Conservation (phyloP, 495 filamentous ascomycete species). For the Cercophora sp. region DNA sequence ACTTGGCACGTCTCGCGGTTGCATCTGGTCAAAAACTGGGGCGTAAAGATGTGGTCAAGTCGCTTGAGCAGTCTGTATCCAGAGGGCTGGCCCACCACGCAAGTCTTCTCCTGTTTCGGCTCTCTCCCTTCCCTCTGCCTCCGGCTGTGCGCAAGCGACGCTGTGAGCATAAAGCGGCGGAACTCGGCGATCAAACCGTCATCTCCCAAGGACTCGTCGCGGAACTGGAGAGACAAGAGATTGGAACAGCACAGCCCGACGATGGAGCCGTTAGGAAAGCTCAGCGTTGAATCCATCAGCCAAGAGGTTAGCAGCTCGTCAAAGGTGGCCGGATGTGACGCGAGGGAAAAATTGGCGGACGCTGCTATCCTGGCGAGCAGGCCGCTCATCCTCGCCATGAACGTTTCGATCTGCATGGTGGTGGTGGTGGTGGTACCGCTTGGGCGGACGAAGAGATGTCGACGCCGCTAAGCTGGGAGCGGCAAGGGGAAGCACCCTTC, state of each 20-base stretch:
- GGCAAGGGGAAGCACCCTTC: constrained; percentile 26
- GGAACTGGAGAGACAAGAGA: constrained; percentile 25
- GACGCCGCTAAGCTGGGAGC: constrained; percentile 27
- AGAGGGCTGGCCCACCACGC: constrained; percentile 21
- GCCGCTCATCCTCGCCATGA: constrained; percentile 21
- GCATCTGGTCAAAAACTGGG: constrained; percentile 22
- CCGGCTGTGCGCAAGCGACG: constrained; percentile 23
- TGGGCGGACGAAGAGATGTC: constrained; percentile 24
- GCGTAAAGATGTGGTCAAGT: constrained; percentile 28
- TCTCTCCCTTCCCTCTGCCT: constrained; percentile 8
- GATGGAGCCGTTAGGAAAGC: constrained; percentile 26
- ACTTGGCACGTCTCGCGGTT: constrained; percentile 21
- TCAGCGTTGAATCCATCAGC: constrained; percentile 23
- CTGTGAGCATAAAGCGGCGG: constrained; percentile 25
- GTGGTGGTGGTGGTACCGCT: neutral
- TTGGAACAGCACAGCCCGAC: constrained; percentile 30
- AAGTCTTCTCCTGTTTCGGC: constrained; percentile 9
- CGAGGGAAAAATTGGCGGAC: constrained; percentile 20
- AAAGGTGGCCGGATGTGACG: constrained; percentile 15
- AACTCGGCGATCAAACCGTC: constrained; percentile 24
- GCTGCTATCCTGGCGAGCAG: constrained; percentile 27
- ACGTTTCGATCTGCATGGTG: constrained; percentile 24
- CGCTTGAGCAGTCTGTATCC: constrained; percentile 24
- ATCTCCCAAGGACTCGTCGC: constrained; percentile 12
- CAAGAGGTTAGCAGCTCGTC: constrained; percentile 24